Conservation (phyloP, 169 alveolate genomes). For the Nephromyces sp. region DNA sequence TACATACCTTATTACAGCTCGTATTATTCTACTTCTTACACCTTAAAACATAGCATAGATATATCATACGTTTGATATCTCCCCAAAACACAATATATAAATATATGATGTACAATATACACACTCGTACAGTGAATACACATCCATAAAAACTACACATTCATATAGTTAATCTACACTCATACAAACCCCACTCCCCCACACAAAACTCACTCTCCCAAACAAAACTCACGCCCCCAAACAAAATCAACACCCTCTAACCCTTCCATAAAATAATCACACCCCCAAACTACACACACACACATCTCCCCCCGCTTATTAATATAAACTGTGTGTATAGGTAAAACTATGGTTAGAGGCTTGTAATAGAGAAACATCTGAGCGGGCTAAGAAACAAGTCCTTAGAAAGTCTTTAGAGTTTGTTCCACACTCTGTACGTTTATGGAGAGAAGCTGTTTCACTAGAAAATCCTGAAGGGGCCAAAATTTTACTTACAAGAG, state of each 20-base stretch:
- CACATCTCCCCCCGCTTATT: background rate
- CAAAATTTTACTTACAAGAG: constrained; percentile 81
- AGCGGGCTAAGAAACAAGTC: constrained; percentile 69
- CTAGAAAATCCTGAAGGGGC: constrained; percentile 88
- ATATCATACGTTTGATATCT: no score
- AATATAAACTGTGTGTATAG: background rate
- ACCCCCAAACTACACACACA: background rate
- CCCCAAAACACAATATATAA: no score
- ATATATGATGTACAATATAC: no score
- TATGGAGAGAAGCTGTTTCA: constrained; percentile 95
- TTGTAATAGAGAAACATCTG: constrained; percentile 79
- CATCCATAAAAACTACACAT: no score
- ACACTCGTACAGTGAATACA: no score
- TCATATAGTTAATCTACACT: no score
- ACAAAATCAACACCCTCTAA: background rate
- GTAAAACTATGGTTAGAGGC: constrained; percentile 92
- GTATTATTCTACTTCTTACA: no score
- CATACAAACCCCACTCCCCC: background rate
- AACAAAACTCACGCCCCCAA: background rate
- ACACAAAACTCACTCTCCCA: background rate
- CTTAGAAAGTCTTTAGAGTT: constrained; percentile 88
- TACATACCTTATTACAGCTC: no score
- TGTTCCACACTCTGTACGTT: constrained; percentile 87
- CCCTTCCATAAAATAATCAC: background rate
- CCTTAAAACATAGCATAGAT: no score